Evolutionary conservation across 352 stramenopile genomes (phyloP).

Genomic region (Phytophthora nicotianae): DNA sequence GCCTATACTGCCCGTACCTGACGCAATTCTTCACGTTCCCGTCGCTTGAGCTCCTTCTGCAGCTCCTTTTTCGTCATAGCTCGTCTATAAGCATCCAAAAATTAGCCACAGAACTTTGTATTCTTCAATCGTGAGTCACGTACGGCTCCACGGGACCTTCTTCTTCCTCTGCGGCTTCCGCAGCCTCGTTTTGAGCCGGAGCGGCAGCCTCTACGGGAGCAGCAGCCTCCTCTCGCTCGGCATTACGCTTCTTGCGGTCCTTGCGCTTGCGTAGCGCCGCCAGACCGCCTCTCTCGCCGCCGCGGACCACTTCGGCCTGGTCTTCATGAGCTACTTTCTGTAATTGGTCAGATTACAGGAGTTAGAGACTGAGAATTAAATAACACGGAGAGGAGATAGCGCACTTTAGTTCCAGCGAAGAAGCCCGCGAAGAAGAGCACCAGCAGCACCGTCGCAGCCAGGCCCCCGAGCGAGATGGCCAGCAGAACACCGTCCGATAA

Average conservation of each 20-base stretch:
- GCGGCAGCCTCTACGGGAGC: conserved; percentile 12
- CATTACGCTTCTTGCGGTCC: conserved; percentile 55
- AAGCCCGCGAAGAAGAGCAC: conserved; percentile 75
- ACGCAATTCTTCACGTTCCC: conserved; percentile 76
- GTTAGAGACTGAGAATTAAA: background rate
- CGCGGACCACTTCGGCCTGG: conserved; percentile 39
- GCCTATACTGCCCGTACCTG: conserved; percentile 33
- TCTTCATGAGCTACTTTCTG: conserved; percentile 46
- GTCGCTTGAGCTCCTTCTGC: conserved; percentile 79
- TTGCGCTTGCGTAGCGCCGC: conserved; percentile 71
- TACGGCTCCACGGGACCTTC: conserved; percentile 52
- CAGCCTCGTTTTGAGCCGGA: conserved; percentile 20
- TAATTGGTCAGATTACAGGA: conserved; percentile 6
- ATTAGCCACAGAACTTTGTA: conserved; percentile 4
- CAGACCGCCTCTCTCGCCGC: conserved; percentile 50
- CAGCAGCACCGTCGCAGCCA: conserved; percentile 53
- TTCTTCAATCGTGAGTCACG: conserved; percentile 9
- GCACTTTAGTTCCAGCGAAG: conserved; percentile 50
- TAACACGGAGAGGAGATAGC: background rate
- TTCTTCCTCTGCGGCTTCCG: conserved; percentile 15
- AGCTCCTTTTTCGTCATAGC: conserved; percentile 80
- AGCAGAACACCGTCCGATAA: conserved; percentile 64
- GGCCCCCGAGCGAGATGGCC: conserved; percentile 51
- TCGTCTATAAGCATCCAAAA: conserved; percentile 26
- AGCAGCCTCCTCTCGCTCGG: conserved; percentile 23